phyloP scores from a whole-genome alignment of 2,329 filamentous ascomycete species.

The Epicoccum sorghinum region DNA sequence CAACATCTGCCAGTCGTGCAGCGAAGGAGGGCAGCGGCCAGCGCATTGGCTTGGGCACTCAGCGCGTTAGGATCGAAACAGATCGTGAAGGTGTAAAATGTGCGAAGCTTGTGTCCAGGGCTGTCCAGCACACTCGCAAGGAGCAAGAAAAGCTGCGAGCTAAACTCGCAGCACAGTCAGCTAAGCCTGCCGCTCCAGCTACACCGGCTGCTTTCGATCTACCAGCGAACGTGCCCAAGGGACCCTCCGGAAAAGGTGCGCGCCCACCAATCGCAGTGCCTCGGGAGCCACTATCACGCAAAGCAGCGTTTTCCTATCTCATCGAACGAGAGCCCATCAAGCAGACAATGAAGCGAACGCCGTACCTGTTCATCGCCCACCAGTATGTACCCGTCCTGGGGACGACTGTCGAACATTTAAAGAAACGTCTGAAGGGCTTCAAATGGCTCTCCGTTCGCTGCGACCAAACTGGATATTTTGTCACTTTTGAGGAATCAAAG shows the following conservation, averaged over 20 bases:
- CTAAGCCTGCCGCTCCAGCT: conserved; percentile 28
- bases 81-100: conserved; percentile 89
- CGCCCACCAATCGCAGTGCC: conserved; percentile 45
- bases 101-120: conserved; percentile 75
- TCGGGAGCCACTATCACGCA: conserved; percentile 53
- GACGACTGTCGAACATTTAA: conserved; percentile 86
- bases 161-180: conserved; percentile 37
- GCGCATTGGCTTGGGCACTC: conserved; percentile 74
- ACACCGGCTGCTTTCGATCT: conserved; percentile 56
- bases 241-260: conserved; percentile 67
- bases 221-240: conserved; percentile 85
- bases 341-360: conserved; percentile 73
- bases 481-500: conserved; percentile 82
- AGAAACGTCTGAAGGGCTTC: conserved; percentile 85
- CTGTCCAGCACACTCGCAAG: conserved; percentile 71
- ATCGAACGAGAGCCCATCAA: conserved; percentile 71
- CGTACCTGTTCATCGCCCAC: conserved; percentile 90
- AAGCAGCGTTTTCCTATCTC: conserved; percentile 53
- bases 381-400: conserved; percentile 84
- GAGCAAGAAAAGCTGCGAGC: conserved; percentile 58
- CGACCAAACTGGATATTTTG: conserved; percentile 87
- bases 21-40: conserved; percentile 77
- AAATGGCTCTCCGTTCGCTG: conserved; percentile 80
- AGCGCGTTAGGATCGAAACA: conserved; percentile 75
- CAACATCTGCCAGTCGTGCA: conserved; percentile 81